Evolutionary conservation across 495 filamentous ascomycete species (phyloP).

Genomic region (Penicillium alfredii): DNA sequence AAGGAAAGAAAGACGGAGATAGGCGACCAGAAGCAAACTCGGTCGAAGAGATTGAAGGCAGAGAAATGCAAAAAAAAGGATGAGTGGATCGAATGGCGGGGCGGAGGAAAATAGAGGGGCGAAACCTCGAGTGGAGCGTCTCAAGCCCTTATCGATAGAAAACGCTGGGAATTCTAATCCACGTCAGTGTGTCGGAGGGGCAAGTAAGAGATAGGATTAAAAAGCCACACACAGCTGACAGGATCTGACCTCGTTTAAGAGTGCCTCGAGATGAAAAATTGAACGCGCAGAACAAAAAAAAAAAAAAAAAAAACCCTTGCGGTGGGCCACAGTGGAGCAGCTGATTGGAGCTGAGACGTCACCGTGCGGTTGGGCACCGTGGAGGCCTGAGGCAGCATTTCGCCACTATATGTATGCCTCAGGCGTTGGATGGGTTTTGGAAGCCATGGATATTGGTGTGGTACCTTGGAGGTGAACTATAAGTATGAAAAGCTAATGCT

Average conservation of each 20-base stretch:
- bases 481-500: too few species aligned
- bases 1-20: constrained; percentile 7
- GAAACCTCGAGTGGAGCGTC: constrained; percentile 21
- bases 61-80: constrained; percentile 37
- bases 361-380: constrained; percentile 18
- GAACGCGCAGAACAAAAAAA: too few species aligned
- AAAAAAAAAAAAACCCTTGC: constrained; percentile 27
- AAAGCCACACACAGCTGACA: too few species aligned
- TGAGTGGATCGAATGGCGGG: constrained; percentile 40
- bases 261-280: too few species aligned
- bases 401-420: constrained; percentile 7
- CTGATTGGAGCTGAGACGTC: constrained; percentile 35
- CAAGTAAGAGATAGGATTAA: constrained; percentile 6
- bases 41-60: constrained; percentile 29
- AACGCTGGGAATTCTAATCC: constrained; percentile 12
- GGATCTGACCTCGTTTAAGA: too few species aligned
- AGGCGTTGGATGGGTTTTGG: too few species aligned
- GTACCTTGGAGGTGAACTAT: too few species aligned
- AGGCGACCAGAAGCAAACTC: constrained; percentile 14
- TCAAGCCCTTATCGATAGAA: constrained; percentile 43
- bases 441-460: too few species aligned
- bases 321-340: constrained; percentile 19
- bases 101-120: constrained; percentile 32
- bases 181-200: constrained; percentile 5
- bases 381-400: constrained; percentile 16